Conservation (phyloP, 768 basidiomycete genomes). For the Auricularia sp. region DNA sequence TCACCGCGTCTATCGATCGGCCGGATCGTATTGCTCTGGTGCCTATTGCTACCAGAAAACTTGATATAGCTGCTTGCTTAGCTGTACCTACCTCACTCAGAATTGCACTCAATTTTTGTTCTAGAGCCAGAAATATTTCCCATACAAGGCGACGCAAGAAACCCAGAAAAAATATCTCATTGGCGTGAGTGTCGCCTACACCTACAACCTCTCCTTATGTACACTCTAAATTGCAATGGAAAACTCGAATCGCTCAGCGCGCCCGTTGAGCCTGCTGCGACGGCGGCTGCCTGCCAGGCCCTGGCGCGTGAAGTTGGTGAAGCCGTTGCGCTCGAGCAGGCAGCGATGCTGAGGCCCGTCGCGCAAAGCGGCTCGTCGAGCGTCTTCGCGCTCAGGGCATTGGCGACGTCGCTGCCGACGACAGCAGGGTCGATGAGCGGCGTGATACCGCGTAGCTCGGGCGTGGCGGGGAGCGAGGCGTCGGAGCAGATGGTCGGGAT, state of each 20-base stretch:
- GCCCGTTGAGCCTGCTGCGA: background rate
- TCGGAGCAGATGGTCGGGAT: conserved; percentile 1
- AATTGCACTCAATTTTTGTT: too few species aligned
- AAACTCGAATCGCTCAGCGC: background rate
- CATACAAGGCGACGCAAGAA: too few species aligned
- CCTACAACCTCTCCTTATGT: too few species aligned
- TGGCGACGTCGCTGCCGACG: conserved; percentile 1
- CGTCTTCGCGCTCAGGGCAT: conserved; percentile 1
- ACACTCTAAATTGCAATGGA: too few species aligned
- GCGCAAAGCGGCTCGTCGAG: background rate
- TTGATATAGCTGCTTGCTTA: too few species aligned
- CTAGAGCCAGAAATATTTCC: too few species aligned
- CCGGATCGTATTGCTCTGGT: too few species aligned
- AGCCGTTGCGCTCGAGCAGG: conserved; percentile 1
- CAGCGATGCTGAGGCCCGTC: background rate
- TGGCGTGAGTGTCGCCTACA: too few species aligned
- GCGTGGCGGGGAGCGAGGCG: background rate
- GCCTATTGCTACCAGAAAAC: too few species aligned
- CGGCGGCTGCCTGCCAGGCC: background rate
- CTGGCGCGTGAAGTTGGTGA: conserved; percentile 1
- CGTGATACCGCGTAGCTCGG: background rate
- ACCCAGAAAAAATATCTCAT: too few species aligned
- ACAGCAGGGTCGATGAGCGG: conserved; percentile 2
- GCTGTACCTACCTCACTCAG: too few species aligned
- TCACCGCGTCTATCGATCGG: too few species aligned